phyloP scores from a whole-genome alignment of 2,329 filamentous ascomycete genomes.

The Xylaria sp. region DNA sequence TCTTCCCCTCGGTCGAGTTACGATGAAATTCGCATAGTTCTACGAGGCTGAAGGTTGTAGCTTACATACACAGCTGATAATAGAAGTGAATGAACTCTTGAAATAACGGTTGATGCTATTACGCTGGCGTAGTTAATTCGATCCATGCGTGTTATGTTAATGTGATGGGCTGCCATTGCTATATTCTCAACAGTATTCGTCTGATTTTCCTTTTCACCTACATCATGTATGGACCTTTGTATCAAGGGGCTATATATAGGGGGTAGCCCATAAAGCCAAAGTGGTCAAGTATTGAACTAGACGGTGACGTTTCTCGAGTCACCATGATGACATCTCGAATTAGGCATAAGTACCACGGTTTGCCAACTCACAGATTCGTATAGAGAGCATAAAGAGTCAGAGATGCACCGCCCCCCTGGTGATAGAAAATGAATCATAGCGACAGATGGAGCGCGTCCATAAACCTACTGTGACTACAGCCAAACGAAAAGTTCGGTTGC shows the following conservation, averaged over 20 bases:
- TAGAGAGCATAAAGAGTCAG: constrained; percentile 15
- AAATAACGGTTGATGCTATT: not conserved
- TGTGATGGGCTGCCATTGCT: not conserved
- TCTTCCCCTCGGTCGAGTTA: constrained; percentile 76
- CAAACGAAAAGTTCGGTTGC: not conserved
- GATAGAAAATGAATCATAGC: constrained; percentile 36
- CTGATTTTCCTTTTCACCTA: not conserved
- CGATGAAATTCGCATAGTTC: constrained; percentile 54
- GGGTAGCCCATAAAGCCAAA: not conserved
- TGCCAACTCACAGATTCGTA: not conserved
- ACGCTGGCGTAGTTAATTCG: not conserved
- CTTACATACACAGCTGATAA: not conserved
- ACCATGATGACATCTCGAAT: constrained; percentile 2
- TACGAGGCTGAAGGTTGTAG: not conserved
- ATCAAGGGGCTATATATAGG: not conserved
- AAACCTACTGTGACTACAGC: not conserved
- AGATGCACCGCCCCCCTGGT: constrained; percentile 22
- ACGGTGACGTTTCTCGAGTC: not conserved
- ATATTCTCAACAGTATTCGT: not conserved
- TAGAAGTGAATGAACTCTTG: constrained; percentile 11
- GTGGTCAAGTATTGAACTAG: not conserved
- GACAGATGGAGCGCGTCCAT: not conserved
- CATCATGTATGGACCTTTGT: too few species aligned
- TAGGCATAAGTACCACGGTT: not conserved
- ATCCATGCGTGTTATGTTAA: not conserved